phyloP scores from a whole-genome alignment of 169 alveolate species.

The Eimeria praecox region DNA sequence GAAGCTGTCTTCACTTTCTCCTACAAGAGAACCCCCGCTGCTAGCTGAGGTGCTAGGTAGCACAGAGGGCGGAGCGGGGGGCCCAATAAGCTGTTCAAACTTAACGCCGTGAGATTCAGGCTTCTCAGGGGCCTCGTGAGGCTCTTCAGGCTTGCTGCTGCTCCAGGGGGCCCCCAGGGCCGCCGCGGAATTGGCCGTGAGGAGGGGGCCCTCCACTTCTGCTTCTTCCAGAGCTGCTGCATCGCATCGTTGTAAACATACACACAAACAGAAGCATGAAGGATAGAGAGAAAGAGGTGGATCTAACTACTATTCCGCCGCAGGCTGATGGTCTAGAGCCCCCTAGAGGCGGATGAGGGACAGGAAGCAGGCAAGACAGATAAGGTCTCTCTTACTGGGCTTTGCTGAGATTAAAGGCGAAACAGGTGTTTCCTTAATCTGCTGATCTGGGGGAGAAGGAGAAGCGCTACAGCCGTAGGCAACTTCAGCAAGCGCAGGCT shows the following conservation, averaged over 20 bases:
- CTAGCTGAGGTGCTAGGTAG: constrained; percentile 27
- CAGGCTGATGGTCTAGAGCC: not conserved
- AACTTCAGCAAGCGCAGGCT: not conserved
- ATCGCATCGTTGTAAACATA: too few relatives aligned
- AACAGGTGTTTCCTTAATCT: not conserved
- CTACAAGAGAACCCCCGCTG: not conserved
- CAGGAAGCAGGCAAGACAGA: not conserved
- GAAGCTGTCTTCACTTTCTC: constrained; percentile 5
- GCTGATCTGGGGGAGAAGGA: not conserved
- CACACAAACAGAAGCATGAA: not conserved
- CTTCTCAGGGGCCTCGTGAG: not conserved
- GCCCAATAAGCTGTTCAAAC: not conserved
- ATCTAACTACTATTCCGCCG: not conserved
- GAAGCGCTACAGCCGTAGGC: not conserved
- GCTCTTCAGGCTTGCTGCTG: not conserved
- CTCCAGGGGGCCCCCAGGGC: too few relatives aligned
- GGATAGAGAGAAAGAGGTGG: not conserved
- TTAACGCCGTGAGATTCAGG: not conserved
- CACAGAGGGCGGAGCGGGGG: not conserved
- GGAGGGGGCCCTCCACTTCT: not conserved
- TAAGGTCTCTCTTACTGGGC: not conserved
- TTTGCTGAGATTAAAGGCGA: not conserved
- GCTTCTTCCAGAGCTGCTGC: not conserved
- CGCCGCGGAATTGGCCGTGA: not conserved
- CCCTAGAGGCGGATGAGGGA: not conserved